phyloP scores from a whole-genome alignment of 1,284 basidiomycete species.

The Ceratobasidium sp. region DNA sequence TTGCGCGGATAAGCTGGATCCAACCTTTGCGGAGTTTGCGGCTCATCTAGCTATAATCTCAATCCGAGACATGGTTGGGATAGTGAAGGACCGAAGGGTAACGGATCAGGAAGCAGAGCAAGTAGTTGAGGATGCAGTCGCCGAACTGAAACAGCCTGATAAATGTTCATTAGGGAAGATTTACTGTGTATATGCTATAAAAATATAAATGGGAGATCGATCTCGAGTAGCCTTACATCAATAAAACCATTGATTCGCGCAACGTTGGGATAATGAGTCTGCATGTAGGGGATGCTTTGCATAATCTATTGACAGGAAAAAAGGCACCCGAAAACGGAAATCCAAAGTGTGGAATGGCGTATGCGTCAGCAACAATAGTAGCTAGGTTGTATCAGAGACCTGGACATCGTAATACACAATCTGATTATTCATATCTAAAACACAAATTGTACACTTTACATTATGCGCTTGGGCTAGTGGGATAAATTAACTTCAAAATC shows the following conservation, averaged over 20 bases:
- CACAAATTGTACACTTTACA: background rate
- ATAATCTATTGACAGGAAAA: too few species aligned
- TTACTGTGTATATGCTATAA: conserved; percentile 15
- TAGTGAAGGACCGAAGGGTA: background rate
- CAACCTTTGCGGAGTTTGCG: background rate
- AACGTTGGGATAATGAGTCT: too few species aligned
- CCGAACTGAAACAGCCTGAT: background rate
- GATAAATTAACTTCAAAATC: background rate
- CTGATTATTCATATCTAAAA: background rate
- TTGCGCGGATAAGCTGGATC: background rate
- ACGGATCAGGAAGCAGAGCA: background rate
- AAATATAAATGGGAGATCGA: background rate
- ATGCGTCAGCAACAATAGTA: too few species aligned
- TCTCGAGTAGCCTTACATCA: too few species aligned
- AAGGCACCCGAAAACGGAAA: too few species aligned
- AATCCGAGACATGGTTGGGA: background rate
- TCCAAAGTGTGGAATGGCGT: too few species aligned
- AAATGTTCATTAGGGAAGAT: background rate
- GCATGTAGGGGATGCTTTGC: too few species aligned
- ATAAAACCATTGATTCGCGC: too few species aligned
- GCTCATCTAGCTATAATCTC: background rate
- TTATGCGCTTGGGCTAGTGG: background rate
- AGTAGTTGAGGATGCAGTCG: background rate
- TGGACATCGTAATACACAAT: too few species aligned
- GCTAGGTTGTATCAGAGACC: too few species aligned